Conservation (phyloP, 108 stramenopile species). For the Cylindrotheca fusiformis region DNA sequence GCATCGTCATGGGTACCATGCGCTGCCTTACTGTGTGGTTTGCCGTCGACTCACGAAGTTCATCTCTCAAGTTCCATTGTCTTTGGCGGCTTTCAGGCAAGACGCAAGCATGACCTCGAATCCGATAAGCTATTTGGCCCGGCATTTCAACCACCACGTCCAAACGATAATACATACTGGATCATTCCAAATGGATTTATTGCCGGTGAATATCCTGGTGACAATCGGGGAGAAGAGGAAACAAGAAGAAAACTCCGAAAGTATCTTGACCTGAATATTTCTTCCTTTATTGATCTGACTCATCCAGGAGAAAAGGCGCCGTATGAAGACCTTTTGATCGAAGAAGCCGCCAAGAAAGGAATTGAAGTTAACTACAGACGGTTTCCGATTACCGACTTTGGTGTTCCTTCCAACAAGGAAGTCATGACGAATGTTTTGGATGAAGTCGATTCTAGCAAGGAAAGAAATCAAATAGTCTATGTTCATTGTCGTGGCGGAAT, state of each 20-base stretch:
- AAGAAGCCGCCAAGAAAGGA: slow-evolving; percentile 13
- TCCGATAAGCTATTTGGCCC: neutral
- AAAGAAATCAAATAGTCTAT: slow-evolving; percentile 4
- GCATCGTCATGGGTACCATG: too few species aligned
- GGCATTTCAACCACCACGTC: slow-evolving; percentile 12
- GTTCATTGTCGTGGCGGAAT: slow-evolving; percentile 33
- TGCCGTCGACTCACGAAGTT: too few species aligned
- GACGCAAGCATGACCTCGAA: too few species aligned
- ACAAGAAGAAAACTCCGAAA: slow-evolving; percentile 13
- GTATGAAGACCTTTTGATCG: slow-evolving; percentile 8
- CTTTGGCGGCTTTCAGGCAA: too few species aligned
- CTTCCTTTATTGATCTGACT: slow-evolving; percentile 21
- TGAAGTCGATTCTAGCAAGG: slow-evolving; percentile 7
- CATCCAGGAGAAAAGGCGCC: slow-evolving; percentile 11
- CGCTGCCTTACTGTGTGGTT: too few species aligned
- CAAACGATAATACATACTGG: slow-evolving; percentile 31
- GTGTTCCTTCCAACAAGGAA: slow-evolving; percentile 6
- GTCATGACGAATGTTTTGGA: slow-evolving; percentile 17
- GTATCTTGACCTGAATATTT: slow-evolving; percentile 14
- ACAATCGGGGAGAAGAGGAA: neutral
- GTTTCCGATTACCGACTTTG: slow-evolving; percentile 27
- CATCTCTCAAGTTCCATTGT: too few species aligned
- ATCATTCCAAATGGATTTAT: slow-evolving; percentile 6
- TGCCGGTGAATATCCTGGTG: slow-evolving; percentile 29
- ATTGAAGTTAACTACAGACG: neutral